Base-by-base conservation (phyloP, 1,284 basidiomycete genomes). In the Phenoliferia sp. region DNA sequence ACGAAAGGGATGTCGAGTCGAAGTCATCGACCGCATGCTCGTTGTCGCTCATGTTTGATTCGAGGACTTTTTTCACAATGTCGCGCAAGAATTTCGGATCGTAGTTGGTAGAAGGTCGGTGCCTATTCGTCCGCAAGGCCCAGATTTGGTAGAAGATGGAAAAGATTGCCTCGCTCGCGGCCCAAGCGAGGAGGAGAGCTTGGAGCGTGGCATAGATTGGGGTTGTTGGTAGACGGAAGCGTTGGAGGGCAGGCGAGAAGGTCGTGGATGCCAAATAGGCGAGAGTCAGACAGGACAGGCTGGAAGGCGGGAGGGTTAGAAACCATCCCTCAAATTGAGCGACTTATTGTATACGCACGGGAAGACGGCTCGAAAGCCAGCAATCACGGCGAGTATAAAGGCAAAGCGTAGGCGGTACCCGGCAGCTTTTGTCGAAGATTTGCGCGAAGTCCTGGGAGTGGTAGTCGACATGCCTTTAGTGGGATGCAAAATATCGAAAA, bases 101-200 rank as follows among this genome's bases (percentile, higher is more conserved):
- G 57, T 73, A 66, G 12, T 44, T 29, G 4, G 69, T 52, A 26
- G 48, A 26, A 7, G 48, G 48, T 22, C 48, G 48, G 17, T 26
- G 48, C 22, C 48, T 19, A 44, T 22, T 44, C 48, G 48, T 26
- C 7, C 48, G 48, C 59, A 90, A 81, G 32, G 84, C 82, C 39
- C 92, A 83, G 69, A 82, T 80, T 67, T 80, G 80, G 75, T 90
- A 85, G 78, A 90, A 87, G 56, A 91, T 76, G 69, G 87, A 88
- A 80, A 94, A 95, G 68, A 87, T 76, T n/a, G 86, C 84, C 89
- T 93, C 76, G 26, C 56, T 10, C 29, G 48, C 19, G 26, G 59
- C 64, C 59, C 74, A 76, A 19, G 62, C 50, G 57, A 52, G 48
- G 19, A 52, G 9, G 48, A 22, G 5, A 9, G 48, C 17, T 26